phyloP scores from a whole-genome alignment of 2,329 filamentous ascomycete genomes.

The Ilyonectria mors-panacis region DNA sequence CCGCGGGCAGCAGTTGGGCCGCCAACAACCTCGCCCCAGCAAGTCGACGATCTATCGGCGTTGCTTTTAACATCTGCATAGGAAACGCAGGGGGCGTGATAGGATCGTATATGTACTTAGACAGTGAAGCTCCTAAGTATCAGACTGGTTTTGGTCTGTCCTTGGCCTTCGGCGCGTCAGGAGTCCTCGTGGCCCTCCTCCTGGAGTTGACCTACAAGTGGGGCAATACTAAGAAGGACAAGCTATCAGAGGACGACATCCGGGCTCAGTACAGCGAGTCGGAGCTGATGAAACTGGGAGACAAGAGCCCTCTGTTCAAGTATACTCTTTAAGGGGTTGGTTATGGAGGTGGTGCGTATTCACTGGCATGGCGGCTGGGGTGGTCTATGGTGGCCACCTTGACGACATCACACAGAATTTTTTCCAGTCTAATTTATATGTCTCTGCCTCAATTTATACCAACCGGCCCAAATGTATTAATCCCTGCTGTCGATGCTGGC shows the following conservation, averaged over 20 bases:
- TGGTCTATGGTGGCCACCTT: background rate
- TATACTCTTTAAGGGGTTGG: conserved; percentile 42
- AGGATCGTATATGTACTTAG: conserved; percentile 55
- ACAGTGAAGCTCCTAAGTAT: conserved; percentile 50
- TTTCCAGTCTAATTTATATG: too few species aligned
- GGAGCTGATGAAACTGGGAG: conserved; percentile 50
- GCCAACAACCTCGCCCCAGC: conserved; percentile 62
- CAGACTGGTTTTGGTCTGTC: conserved; percentile 50
- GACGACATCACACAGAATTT: too few species aligned
- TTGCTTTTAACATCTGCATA: conserved; percentile 49
- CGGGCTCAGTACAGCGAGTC: conserved; percentile 45
- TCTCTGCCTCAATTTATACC: too few species aligned
- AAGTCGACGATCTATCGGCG: conserved; percentile 53
- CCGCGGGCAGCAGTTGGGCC: conserved; percentile 64
- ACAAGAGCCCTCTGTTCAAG: conserved; percentile 51
- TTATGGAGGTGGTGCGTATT: background rate
- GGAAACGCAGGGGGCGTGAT: conserved; percentile 56
- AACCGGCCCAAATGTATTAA: too few species aligned
- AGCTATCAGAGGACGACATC: conserved; percentile 42
- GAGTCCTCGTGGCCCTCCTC: conserved; percentile 47
- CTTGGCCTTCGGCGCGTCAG: conserved; percentile 49
- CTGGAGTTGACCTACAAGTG: conserved; percentile 49
- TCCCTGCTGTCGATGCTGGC: too few species aligned
- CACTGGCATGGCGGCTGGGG: background rate
- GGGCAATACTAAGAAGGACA: conserved; percentile 44